phyloP scores from a whole-genome alignment of 2,329 filamentous ascomycete genomes.

The Xylaria sp. region DNA sequence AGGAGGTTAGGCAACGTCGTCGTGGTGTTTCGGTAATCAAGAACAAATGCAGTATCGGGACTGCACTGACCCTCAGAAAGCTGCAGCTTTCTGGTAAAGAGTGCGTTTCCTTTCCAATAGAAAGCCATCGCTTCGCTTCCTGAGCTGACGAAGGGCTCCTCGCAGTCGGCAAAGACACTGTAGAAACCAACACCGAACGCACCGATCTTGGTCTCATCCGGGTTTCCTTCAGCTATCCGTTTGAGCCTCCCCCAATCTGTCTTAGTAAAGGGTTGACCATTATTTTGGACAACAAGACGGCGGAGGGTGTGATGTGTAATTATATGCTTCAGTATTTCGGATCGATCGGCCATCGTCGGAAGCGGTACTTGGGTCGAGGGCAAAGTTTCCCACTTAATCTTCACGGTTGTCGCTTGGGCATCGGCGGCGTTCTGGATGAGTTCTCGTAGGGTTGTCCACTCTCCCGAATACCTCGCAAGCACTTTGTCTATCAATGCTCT shows the following conservation, averaged over 20 bases:
- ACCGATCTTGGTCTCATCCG: slow-evolving; percentile 98
- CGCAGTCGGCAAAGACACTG: slow-evolving; percentile 97
- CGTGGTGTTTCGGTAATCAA: slow-evolving; percentile 91
- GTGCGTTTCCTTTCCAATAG: slow-evolving; percentile 98
- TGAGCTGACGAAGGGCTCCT: slow-evolving; percentile 96
- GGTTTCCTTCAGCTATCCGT: slow-evolving; percentile 98
- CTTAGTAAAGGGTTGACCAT: slow-evolving; percentile 86
- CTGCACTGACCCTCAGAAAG: slow-evolving; percentile 74
- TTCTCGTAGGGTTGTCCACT: slow-evolving; percentile 91
- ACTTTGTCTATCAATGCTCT: slow-evolving; percentile 98
- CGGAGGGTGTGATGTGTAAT: slow-evolving; percentile 86
- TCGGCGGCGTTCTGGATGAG: slow-evolving; percentile 99
- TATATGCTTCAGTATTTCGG: slow-evolving; percentile 81
- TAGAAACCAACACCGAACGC: slow-evolving; percentile 99
- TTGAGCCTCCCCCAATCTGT: slow-evolving; percentile 95
- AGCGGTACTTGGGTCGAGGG: slow-evolving; percentile 84
- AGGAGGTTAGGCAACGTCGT: slow-evolving; percentile 87
- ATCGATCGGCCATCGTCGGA: slow-evolving; percentile 69
- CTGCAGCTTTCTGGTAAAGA: slow-evolving; percentile 89
- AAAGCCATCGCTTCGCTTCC: slow-evolving; percentile 96
- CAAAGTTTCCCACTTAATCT: slow-evolving; percentile 89
- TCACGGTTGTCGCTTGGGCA: slow-evolving; percentile 88
- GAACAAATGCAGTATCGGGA: slow-evolving; percentile 86
- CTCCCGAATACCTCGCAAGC: slow-evolving; percentile 92
- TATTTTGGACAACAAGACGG: slow-evolving; percentile 89